Evolutionary conservation across 129 eudicot species (phyloP).

Genomic region (Helianthus tuberosus): DNA sequence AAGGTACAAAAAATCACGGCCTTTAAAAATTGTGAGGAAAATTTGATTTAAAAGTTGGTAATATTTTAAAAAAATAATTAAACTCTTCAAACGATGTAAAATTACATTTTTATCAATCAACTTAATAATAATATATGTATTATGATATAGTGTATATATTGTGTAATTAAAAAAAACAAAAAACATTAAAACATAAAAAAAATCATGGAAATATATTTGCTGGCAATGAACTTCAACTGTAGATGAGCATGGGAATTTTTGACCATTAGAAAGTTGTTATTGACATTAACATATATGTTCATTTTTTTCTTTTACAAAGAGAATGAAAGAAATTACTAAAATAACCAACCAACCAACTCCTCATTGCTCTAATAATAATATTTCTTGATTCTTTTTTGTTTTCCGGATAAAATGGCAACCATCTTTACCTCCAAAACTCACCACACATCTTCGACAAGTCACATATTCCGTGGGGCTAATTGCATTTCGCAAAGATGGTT

Average conservation of each 20-base stretch:
- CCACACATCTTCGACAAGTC: conserved; percentile 22
- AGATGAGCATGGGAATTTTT: not conserved
- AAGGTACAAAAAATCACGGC: too few species aligned
- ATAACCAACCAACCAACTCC: conserved; percentile 26
- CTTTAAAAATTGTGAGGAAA: too few species aligned
- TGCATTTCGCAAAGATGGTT: conserved; percentile 65
- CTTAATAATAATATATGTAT: too few species aligned
- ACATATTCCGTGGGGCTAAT: conserved; percentile 23
- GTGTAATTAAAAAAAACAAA: too few species aligned
- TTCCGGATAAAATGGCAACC: conserved; percentile 65
- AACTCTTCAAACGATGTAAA: too few species aligned
- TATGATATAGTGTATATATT: too few species aligned
- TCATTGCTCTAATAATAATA: conserved; percentile 28
- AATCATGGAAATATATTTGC: too few species aligned
- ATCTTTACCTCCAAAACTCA: conserved; percentile 56
- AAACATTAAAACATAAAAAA: too few species aligned
- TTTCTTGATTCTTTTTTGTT: conserved; percentile 21
- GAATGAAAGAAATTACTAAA: conserved; percentile 31
- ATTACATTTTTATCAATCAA: too few species aligned
- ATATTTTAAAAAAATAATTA: too few species aligned
- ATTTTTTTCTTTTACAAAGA: conserved; percentile 32
- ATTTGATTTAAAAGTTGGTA: too few species aligned
- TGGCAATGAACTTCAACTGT: not conserved
- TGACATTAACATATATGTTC: conserved; percentile 32
- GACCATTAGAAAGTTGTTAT: conserved; percentile 34